These are phyloP conservation scores for Saccharomycopsis sp. DNA, from an alignment of 805 yeast species.

Conservation along the genomic window DNA sequence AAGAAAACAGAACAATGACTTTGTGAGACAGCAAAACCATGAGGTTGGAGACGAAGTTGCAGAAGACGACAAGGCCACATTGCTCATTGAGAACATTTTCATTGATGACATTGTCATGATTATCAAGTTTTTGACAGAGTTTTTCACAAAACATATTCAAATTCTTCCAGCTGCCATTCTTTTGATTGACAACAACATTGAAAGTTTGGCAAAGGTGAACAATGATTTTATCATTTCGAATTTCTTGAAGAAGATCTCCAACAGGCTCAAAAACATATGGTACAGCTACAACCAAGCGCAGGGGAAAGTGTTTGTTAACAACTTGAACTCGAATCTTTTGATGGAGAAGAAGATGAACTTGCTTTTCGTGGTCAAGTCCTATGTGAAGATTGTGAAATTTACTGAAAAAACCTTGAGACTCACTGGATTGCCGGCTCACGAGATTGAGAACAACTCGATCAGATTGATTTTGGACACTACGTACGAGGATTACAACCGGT, in stretches of 20 bases:
- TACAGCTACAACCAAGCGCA: slow-evolving; percentile 11
- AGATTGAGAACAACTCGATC: slow-evolving; percentile 9
- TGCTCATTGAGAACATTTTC: slow-evolving; percentile 28
- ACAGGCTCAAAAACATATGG: slow-evolving; percentile 15
- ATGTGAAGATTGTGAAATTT: slow-evolving; percentile 17
- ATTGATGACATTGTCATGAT: slow-evolving; percentile 24
- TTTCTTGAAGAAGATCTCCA: slow-evolving; percentile 14
- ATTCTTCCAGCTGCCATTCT: slow-evolving; percentile 13
- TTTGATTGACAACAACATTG: slow-evolving; percentile 11
- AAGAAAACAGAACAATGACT: not conserved
- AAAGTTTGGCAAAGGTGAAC: slow-evolving; percentile 2
- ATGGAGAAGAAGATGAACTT: slow-evolving; percentile 14
- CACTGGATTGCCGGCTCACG: slow-evolving; percentile 1
- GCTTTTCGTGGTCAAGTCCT: slow-evolving; percentile 17
- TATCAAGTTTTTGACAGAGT: slow-evolving; percentile 24
- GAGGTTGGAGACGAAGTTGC: slow-evolving; percentile 25
- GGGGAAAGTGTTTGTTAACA: slow-evolving; percentile 14
- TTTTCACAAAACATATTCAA: slow-evolving; percentile 10
- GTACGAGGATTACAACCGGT: slow-evolving; percentile 23
- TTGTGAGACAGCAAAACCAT: slow-evolving; percentile 10
- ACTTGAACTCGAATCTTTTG: slow-evolving; percentile 8
- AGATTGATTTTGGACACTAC: slow-evolving; percentile 16
- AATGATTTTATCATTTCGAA: slow-evolving; percentile 14
- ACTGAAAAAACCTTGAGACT: slow-evolving; percentile 12
- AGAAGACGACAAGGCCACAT: slow-evolving; percentile 24